Percentiles rank a stretch among this genome's conserved stretches.
These are phyloP conservation scores for Trametes punicea DNA, from an alignment of 768 basidiomycete species.

Conservation along the genomic window DNA sequence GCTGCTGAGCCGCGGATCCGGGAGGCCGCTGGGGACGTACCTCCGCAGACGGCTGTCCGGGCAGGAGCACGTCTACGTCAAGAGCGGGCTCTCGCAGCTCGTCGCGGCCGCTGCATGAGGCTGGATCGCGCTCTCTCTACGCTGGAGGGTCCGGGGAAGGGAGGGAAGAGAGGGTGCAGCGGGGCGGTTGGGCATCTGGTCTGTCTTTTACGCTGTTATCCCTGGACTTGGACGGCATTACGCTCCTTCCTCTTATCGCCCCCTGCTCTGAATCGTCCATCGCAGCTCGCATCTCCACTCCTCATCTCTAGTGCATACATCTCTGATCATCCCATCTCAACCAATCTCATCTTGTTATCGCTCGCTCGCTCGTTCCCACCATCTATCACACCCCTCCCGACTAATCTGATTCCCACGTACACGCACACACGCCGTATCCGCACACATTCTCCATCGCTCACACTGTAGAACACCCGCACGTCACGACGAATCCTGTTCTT, in stretches of 20 bases:
- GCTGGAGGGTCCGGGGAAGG: not conserved
- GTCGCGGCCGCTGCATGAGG: constrained; percentile 41
- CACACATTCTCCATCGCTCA: not conserved
- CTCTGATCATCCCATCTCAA: not conserved
- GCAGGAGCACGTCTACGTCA: constrained; percentile 42
- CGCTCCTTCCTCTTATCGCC: not conserved
- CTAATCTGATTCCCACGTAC: not conserved
- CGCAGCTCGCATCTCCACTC: not conserved
- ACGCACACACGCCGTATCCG: not conserved
- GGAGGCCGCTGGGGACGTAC: constrained; percentile 41
- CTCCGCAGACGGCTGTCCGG: constrained; percentile 36
- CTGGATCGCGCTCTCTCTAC: too few species aligned
- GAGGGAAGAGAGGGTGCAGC: not conserved
- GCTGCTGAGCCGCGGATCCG: constrained; percentile 52
- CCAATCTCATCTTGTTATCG: too few species aligned
- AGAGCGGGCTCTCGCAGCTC: constrained; percentile 50
- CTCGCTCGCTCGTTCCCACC: too few species aligned
- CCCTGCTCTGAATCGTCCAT: not conserved
- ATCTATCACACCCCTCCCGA: too few species aligned
- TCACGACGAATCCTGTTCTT: constrained; percentile 1
- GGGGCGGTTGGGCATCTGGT: not conserved
- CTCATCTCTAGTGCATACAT: not conserved
- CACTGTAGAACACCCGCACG: constrained; percentile 14
- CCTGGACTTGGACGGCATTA: too few species aligned
- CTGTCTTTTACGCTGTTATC: not conserved